Evolutionary conservation across 106 monocot species (phyloP), one percentile per base, ranked within the genome.

Genomic region (Allium fistulosum): DNA sequence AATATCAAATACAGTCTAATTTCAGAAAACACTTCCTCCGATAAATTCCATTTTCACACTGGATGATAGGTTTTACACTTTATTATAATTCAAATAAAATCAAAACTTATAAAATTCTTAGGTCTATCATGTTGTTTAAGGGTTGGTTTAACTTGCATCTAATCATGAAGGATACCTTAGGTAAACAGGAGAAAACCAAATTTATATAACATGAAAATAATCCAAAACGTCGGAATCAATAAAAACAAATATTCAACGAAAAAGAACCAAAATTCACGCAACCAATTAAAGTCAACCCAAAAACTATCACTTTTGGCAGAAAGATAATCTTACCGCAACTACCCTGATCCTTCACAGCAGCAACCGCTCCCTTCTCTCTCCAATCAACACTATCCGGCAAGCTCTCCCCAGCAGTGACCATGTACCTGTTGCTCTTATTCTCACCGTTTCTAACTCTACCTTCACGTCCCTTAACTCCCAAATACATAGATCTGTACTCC

Each of bases 341-440:
- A 9, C 91, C 92, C 80, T 96, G 91, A 27, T 88, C 84, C 65
- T 96, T 96, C 61, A 96, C 74, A 13, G 80, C 49, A 10, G 75
- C 49, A 47, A 96, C 84, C 37, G 88, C 91, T 7, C 91, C 96
- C 70, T 80, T 80, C 37, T 17, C 59, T 74, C 88, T 84, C 91
- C 96, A 96, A 58, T 96, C 92, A 12, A 96, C 80, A 46, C 74
- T 77, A 10, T 76, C 82, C 27, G 85, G 95, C 56, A 95, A 65
- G 22, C 75, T 65, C 7, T 91, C 83, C 9, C 83, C 87, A 10
- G 12, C 73, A 15, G 56, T 61, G 26, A 74, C 10, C 27, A 65
- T 55, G 59, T 88, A 91, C 52, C 85, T 58, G n/a, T 78, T 74
- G 53, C 77, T 76, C 27, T 26, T 73, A 2, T 13, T 28, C 9